Base-by-base conservation (phyloP, 2,329 filamentous ascomycete species). In the Trichoderma atrobrunneum region DNA sequence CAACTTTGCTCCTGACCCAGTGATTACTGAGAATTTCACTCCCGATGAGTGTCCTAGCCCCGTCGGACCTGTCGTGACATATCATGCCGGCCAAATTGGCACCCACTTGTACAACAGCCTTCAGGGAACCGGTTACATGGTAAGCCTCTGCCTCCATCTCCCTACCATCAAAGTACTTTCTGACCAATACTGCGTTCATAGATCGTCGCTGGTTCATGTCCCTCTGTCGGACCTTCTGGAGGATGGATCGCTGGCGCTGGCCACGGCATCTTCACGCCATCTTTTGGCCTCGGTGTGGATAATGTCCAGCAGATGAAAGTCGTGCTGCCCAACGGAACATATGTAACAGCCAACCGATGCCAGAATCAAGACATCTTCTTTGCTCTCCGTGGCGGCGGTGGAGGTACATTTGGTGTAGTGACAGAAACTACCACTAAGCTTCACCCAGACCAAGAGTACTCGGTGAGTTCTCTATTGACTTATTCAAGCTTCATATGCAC, bases 291-390 rank as follows among this genome's bases (percentile, higher is more conserved):
- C 39, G 69, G 75, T 5, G 83, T 85, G 74, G 82, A 87, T 65
- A 81, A 73, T 26, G 74, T 62, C 8, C 36, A 74, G 14, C 73
- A 75, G 56, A 72, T 74, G 51, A 74, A 71, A 48, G 74, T 87
- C n/a, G 82, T 87, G n/a, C 82, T 83, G 3, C 79, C 84, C 0
- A 80, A 83, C 59, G 85, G 85, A 2, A 73, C 78, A 4, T 80
- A 84, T 28, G 75, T 84, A 32, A 80, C 81, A 60, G 82, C 80
- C n/a, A 82, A 81, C 69, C 75, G 80, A 30, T 80, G 77, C n/a
- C 76, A 80, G 26, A 80, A 87, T 72, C 70, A 78, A 1, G 85
- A 87, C 48, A 78, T 88, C 1, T 87, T 85, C 79, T 87, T 85
- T 81, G 85, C 85, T 1, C 78, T 87, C 16, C 78, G 82, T 30